Evolutionary conservation across 139 green algal genomes (phyloP), one percentile per base, ranked within the genome.

Genomic region (Edaphochlamys debaryana): DNA sequence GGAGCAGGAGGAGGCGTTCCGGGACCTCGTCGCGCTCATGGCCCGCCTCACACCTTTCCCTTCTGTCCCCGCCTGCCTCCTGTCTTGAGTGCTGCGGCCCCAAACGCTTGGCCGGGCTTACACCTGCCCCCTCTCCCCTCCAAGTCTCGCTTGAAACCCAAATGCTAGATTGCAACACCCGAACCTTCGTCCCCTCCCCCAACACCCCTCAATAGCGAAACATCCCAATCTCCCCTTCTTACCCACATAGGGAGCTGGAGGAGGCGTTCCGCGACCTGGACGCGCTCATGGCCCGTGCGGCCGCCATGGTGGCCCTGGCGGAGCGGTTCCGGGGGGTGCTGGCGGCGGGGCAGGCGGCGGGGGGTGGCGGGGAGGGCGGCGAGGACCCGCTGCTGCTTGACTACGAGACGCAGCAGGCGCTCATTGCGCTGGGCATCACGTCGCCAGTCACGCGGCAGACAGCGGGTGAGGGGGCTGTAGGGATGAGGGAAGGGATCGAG

Each of bases 381-480:
- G 85, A 88, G 45, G 83, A 85, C n/a, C 70, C 76, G 41, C 63
- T 82, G 34, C 76, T 92, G 80, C 87, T 96, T 68, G 91, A 96
- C 69, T 63, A 41, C 0, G 94, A 95, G 67, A 94, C 97, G 70
- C 88, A 95, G 67, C 83, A 90, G 29, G 90, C 96, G 83, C 89
- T 99, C 34, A 89, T 98, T 6, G 85, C 85, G 41, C 86, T 99
- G 88, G 97, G 97, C 56, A 98, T 99, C 56, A 86, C 89, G 13
- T 94, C 85, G 45, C 95, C 95, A 32, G 96, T 99, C 25, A 99
- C 97, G 5, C 93, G 93, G 78, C 94, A 96, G 34, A 93, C 88
- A 0, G 93, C 94, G n/a, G 94, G 94, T 67, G 88, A 62, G 41
- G 40, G n/a, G n/a, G n/a, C n/a, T n/a, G n/a, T n/a, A n/a, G n/a